Conservation (phyloP, 2,329 filamentous ascomycete genomes). For the Sporothrix globosa region DNA sequence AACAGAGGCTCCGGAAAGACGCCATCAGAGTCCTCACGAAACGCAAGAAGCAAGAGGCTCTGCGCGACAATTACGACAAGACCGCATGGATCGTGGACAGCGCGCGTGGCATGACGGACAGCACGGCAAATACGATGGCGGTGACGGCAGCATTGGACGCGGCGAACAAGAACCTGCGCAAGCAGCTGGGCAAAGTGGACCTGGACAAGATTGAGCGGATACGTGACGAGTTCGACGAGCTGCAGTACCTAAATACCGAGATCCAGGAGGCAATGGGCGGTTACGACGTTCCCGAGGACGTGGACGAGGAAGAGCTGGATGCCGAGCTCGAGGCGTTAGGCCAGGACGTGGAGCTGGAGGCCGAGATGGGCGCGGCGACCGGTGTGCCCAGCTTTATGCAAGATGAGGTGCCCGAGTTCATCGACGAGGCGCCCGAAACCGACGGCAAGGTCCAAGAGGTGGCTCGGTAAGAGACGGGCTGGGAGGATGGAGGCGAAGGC, state of each 20-base stretch:
- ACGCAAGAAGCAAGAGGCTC: conserved; percentile 89
- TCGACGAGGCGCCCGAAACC: conserved; percentile 76
- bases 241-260: conserved; percentile 97
- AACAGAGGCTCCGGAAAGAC: conserved; percentile 89
- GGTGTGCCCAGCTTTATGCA: conserved; percentile 83
- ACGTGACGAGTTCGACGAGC: conserved; percentile 98
- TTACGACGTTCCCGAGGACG: conserved; percentile 95
- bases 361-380: conserved; percentile 58
- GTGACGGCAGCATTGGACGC: conserved; percentile 98
- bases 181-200: conserved; percentile 96
- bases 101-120: conserved; percentile 97
- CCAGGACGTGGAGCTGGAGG: conserved; percentile 89
- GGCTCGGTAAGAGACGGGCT: conserved; percentile 20
- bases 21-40: conserved; percentile 92
- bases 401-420: conserved; percentile 88
- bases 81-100: conserved; percentile 60
- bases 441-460: conserved; percentile 37
- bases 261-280: conserved; percentile 92
- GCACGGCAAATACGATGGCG: conserved; percentile 97
- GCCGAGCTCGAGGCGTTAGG: conserved; percentile 94
- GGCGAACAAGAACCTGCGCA: conserved; percentile 87
- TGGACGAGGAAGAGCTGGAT: conserved; percentile 94
- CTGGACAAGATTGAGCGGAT: conserved; percentile 96
- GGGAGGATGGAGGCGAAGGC: neutral
- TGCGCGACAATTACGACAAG: conserved; percentile 84